Conservation (phyloP, 306 rosid genomes). For the Cercis canadensis region DNA sequence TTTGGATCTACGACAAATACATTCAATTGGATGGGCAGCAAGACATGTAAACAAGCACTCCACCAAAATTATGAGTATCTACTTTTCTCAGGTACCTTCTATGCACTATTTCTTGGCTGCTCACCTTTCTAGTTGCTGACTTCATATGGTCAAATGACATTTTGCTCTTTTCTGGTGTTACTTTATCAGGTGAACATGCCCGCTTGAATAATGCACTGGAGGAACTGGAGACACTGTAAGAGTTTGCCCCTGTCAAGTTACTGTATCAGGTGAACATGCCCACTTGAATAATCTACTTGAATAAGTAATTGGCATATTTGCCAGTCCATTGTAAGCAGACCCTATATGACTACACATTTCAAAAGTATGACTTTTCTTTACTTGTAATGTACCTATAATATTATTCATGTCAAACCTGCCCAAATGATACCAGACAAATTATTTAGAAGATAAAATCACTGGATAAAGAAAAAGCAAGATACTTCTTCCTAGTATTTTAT, state of each 20-base stretch:
- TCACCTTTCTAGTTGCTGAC: neutral
- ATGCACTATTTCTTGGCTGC: neutral
- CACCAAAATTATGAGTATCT: neutral
- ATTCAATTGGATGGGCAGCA: constrained; percentile 20
- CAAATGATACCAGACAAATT: neutral
- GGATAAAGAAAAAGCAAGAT: neutral
- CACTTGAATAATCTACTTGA: neutral
- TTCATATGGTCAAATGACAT: neutral
- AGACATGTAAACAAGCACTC: neutral
- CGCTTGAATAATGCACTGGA: neutral
- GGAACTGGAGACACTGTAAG: neutral
- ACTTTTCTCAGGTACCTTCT: neutral
- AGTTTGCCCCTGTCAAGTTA: neutral
- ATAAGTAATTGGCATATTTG: neutral
- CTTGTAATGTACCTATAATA: neutral
- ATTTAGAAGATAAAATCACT: neutral
- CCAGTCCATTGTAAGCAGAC: neutral
- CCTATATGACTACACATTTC: neutral
- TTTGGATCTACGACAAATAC: constrained; percentile 24
- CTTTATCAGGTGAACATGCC: neutral
- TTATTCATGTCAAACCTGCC: neutral
- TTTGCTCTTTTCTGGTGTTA: neutral
- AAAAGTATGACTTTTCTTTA: neutral
- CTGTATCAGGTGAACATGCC: neutral
- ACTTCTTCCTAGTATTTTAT: neutral